Conservation (phyloP, 192 early-diverging fungal genomes). For the Podila clonocystis region DNA sequence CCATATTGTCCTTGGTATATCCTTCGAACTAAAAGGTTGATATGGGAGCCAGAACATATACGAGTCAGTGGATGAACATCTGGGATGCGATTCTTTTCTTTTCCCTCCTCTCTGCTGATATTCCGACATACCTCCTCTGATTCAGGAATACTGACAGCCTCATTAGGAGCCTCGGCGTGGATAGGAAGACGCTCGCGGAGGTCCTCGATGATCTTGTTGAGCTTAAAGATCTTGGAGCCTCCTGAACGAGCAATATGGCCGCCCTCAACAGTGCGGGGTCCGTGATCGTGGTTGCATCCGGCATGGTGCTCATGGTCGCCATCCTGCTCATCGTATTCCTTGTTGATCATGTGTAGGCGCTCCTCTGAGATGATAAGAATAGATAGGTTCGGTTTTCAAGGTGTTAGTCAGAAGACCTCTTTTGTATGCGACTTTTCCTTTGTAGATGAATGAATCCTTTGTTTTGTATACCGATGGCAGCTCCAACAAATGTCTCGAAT, state of each 20-base stretch:
- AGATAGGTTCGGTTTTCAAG: not conserved
- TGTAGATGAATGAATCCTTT: not conserved
- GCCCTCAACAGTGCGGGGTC: not conserved
- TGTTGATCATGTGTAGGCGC: conserved; percentile 30
- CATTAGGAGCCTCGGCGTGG: conserved; percentile 62
- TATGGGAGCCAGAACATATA: not conserved
- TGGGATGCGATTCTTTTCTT: no score
- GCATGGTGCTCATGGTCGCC: conserved; percentile 32
- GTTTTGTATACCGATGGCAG: conserved; percentile 30
- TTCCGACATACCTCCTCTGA: conserved; percentile 61
- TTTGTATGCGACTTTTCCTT: no score
- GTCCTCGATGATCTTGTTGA: conserved; percentile 64
- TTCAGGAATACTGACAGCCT: conserved; percentile 55
- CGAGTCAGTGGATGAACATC: not conserved
- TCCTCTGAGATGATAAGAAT: conserved; percentile 23
- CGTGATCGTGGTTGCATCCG: conserved; percentile 38
- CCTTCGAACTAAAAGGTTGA: conserved; percentile 53
- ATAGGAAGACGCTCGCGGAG: conserved; percentile 59
- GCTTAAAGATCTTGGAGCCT: conserved; percentile 37
- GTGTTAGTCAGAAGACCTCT: no score
- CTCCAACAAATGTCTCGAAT: conserved; percentile 49
- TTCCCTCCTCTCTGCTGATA: no score
- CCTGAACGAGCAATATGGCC: conserved; percentile 27
- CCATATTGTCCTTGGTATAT: conserved; percentile 59
- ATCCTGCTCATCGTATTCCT: conserved; percentile 22